A percentile compares a stretch with the other conserved stretches of the same genome.
Evolutionary conservation across 495 filamentous ascomycete species (phyloP).

Genomic region (Hyaloscypha hepaticicola): DNA sequence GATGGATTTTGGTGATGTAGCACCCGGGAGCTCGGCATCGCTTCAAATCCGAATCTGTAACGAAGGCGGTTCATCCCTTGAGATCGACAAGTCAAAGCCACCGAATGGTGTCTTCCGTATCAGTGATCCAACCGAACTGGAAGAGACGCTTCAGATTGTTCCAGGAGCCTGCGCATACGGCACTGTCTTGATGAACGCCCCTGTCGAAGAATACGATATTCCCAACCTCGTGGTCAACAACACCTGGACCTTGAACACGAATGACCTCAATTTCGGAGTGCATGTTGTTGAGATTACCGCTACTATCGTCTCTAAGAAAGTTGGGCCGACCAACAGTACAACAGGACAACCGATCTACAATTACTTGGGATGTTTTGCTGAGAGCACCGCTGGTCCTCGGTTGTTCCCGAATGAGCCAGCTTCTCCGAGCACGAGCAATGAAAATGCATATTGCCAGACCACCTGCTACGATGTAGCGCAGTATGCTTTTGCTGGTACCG

Average conservation of each 20-base stretch:
- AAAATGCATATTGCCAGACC: constrained; percentile 22
- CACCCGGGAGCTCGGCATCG: constrained; percentile 24
- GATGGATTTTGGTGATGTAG: constrained; percentile 35
- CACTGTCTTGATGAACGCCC: constrained; percentile 31
- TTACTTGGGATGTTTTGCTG: constrained; percentile 36
- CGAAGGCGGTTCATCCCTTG: constrained; percentile 34
- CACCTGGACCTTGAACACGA: constrained; percentile 36
- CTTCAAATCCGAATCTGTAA: constrained; percentile 36
- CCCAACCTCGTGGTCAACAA: constrained; percentile 25
- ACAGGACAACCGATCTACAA: constrained; percentile 33
- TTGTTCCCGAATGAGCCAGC: constrained; percentile 26
- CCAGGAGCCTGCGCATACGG: constrained; percentile 33
- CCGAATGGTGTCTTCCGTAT: constrained; percentile 30
- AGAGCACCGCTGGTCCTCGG: constrained; percentile 14
- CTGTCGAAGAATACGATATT: constrained; percentile 28
- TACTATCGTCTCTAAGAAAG: constrained; percentile 26
- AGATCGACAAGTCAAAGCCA: constrained; percentile 37
- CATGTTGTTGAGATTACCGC: constrained; percentile 30
- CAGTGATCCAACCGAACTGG: constrained; percentile 31
- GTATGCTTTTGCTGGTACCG: constrained; percentile 26
- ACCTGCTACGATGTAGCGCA: constrained; percentile 5
- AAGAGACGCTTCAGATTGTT: constrained; percentile 33
- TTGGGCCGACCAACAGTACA: constrained; percentile 33
- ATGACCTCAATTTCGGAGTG: constrained; percentile 34
- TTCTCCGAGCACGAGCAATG: constrained; percentile 13